These are phyloP conservation scores for Naganishia antarctica DNA, from an alignment of 768 basidiomycete species.

Conservation along the genomic window DNA sequence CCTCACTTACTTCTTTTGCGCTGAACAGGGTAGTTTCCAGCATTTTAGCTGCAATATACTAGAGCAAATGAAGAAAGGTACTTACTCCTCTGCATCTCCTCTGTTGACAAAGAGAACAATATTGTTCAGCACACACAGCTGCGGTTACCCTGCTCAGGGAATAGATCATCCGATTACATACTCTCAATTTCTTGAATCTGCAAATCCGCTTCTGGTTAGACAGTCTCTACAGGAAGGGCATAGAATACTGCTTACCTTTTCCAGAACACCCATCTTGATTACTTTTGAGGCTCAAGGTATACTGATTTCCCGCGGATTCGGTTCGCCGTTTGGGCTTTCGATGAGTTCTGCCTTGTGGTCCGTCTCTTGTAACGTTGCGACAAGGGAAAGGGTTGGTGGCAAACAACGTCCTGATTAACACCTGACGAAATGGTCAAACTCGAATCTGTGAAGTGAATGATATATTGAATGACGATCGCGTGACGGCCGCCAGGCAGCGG, in stretches of 20 bases:
- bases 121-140: neutral
- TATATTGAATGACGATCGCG: too few relatives aligned
- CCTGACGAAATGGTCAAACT: too few relatives aligned
- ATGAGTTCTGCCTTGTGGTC: too few relatives aligned
- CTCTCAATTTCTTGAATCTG: conserved; percentile 96
- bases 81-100: conserved; percentile 97
- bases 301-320: neutral
- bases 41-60: neutral
- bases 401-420: too few relatives aligned
- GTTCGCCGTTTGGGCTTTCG: too few relatives aligned
- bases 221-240: neutral
- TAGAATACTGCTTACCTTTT: conserved; percentile 60
- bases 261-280: conserved; percentile 78
- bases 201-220: neutral
- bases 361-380: too few relatives aligned
- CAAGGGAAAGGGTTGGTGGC: too few relatives aligned
- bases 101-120: conserved; percentile 50
- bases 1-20: conserved; percentile 88
- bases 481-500: too few relatives aligned
- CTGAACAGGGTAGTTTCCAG: conserved; percentile 49
- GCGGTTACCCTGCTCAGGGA: too few relatives aligned
- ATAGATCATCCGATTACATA: conserved; percentile 50
- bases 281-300: neutral
- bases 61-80: conserved; percentile 30
- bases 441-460: too few relatives aligned